Evolutionary conservation across 169 alveolate species (phyloP).

Genomic region (Plasmodium adleri): DNA sequence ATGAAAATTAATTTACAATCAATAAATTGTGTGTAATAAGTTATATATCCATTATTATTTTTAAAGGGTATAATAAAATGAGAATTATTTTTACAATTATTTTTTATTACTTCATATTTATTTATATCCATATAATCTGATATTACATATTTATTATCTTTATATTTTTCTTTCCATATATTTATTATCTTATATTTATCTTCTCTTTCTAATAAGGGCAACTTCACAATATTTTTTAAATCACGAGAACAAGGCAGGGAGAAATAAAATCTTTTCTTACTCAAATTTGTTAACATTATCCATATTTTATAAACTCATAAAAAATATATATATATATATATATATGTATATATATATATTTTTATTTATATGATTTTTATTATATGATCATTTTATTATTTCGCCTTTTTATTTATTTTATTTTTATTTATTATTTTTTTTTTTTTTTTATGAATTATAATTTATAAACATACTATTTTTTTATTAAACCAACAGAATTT

Average conservation of each 20-base stretch:
- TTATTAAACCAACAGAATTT: too few species aligned
- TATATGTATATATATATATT: background rate
- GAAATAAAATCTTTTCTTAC: constrained; percentile 46
- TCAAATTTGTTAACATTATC: constrained; percentile 18
- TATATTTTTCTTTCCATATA: constrained; percentile 61
- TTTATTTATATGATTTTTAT: background rate
- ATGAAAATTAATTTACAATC: constrained; percentile 46
- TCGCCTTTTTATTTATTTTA: background rate
- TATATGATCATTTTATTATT: background rate
- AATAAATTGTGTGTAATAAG: constrained; percentile 47
- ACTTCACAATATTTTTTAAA: constrained; percentile 56
- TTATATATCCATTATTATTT: constrained; percentile 70
- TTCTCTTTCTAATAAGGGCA: constrained; percentile 42
- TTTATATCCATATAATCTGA: constrained; percentile 38
- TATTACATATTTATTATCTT: constrained; percentile 53
- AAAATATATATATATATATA: background rate
- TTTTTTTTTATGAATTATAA: background rate
- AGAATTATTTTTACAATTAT: constrained; percentile 58
- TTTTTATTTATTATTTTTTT: background rate
- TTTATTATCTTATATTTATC: constrained; percentile 48
- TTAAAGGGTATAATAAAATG: constrained; percentile 66
- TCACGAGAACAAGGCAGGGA: constrained; percentile 58
- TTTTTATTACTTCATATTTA: constrained; percentile 62
- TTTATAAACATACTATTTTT: too few species aligned
- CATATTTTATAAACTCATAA: background rate